Evolutionary conservation across 73 alveolate species (phyloP).

Genomic region (Tetrahymena thermophila): DNA sequence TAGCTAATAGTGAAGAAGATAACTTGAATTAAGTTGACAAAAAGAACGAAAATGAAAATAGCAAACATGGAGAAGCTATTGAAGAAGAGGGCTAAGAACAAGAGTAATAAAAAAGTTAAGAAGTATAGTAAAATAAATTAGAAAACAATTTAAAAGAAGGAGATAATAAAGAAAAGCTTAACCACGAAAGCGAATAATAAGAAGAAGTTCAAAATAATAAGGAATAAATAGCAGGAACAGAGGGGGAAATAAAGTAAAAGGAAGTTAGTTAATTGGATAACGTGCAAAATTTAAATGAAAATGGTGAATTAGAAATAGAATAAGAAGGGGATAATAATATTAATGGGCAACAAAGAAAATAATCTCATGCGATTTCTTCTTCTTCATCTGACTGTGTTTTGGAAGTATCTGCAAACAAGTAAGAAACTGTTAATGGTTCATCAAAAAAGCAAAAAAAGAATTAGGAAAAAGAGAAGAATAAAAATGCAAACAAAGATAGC

Average conservation of each 20-base stretch:
- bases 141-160: neutral
- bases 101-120: neutral
- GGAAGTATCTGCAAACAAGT: neutral
- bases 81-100: neutral
- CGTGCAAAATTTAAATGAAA: neutral
- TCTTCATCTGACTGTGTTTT: neutral
- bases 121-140: neutral
- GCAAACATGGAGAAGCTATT: no score
- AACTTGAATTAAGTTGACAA: neutral
- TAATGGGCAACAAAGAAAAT: neutral
- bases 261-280: neutral
- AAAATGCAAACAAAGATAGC: neutral
- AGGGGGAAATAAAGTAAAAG: neutral
- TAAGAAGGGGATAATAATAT: neutral
- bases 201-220: no score
- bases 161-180: neutral
- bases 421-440: neutral
- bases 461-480: neutral
- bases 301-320: neutral
- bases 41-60: neutral
- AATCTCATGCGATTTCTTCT: neutral
- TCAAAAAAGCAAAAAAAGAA: neutral
- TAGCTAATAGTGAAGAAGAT: neutral
- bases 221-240: neutral
- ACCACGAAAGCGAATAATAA: neutral